Base-by-base conservation (phyloP, 257 asterid genomes). In the Salvia hispanica region DNA sequence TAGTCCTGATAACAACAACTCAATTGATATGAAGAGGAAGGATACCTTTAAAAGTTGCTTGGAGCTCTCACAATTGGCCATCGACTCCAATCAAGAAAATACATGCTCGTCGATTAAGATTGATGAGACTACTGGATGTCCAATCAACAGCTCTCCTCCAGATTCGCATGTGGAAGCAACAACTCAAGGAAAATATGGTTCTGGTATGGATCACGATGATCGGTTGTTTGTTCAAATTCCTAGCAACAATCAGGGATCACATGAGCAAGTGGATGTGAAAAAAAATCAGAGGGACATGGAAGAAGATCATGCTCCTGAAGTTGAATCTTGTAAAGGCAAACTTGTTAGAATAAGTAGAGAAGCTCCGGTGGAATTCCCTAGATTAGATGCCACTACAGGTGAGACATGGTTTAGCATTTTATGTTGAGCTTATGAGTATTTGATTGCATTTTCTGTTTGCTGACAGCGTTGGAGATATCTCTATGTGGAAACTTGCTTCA, bases 1-100 rank as follows among this genome's bases (percentile, higher is more conserved):
- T 64, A 72, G 72, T 61, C 64, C 72, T 56, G 85, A 78, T 42
- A 71, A 52, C 58, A 71, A 52, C 58, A 71, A 63, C 52, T 46
- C 84, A 28, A 50, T 61, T 64, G 31, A 77, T 54, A 62, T 80
- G 69, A 80, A 58, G 46, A 80, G 72, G 81, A 80, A 56, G 7
- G 96, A 88, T 5, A 82, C 79, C 57, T 91, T 85, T 61, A 77
- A 78, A 51, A 91, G 99, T 80, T 91, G 96, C 69, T 74, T 88
- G 84, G 96, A 87, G 84, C 84, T 94, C n/a, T 18, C 82, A 2
- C 81, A 79, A 61, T 60, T 93, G 62, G 78, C 78, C 40, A 58
- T 33, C 39, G 88, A 76, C 61, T 77, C 82, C 16, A 66, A 78
- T 64, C 74, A 39, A 55, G 79, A 76, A 76, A 64, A 21, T 47